Conservation (phyloP, 2,329 filamentous ascomycete species). For the Fonsecaea monophora region DNA sequence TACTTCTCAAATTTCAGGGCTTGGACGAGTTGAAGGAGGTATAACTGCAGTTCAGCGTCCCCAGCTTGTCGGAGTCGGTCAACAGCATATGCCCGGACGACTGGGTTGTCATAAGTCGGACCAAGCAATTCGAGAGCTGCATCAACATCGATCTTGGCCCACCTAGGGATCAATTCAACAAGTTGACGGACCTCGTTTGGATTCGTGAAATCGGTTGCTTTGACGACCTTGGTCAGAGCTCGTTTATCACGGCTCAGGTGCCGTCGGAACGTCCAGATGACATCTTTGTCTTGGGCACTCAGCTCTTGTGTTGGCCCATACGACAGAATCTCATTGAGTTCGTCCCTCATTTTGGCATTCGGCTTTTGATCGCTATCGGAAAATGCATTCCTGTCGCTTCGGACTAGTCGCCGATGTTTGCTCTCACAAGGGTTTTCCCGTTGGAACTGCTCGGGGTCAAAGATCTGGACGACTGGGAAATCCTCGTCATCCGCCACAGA, state of each 20-base stretch:
- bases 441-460: conserved; percentile 90
- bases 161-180: conserved; percentile 85
- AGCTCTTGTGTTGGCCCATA: conserved; percentile 92
- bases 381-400: conserved; percentile 91
- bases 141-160: conserved; percentile 96
- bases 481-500: conserved; percentile 56
- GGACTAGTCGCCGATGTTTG: conserved; percentile 89
- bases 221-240: conserved; percentile 94
- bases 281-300: conserved; percentile 88
- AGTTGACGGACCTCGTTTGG: conserved; percentile 84
- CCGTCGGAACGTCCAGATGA: conserved; percentile 97
- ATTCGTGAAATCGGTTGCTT: conserved; percentile 94
- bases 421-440: conserved; percentile 92
- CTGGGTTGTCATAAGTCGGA: conserved; percentile 85
- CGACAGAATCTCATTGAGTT: conserved; percentile 86
- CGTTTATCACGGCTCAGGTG: conserved; percentile 91
- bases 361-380: conserved; percentile 94
- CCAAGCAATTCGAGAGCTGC: conserved; percentile 91
- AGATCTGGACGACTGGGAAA: conserved; percentile 76
- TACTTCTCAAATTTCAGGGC: conserved; percentile 92
- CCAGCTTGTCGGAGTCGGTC: conserved; percentile 89
- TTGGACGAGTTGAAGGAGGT: conserved; percentile 92
- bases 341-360: conserved; percentile 93
- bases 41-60: conserved; percentile 87
- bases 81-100: conserved; percentile 91